Percentiles rank a stretch among this genome's conserved stretches.
Evolutionary conservation across 1,284 basidiomycete species (phyloP).

Genomic region (Cryptococcus deneoformans): DNA sequence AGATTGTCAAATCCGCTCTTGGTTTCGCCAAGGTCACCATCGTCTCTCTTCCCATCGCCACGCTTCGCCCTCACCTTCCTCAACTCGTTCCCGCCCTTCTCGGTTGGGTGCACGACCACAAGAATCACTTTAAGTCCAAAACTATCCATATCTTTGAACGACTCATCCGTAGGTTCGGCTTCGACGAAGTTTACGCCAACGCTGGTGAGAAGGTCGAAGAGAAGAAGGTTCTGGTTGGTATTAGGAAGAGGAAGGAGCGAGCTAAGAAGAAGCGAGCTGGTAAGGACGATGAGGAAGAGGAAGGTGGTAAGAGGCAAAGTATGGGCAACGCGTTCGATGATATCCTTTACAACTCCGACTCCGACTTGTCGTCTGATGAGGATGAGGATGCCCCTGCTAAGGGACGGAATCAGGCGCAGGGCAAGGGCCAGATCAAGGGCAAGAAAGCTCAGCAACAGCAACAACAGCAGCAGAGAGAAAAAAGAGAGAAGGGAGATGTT

Average conservation of each 20-base stretch:
- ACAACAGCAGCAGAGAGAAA: conserved; percentile 12
- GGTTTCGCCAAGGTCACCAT: conserved; percentile 94
- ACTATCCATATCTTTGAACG: conserved; percentile 97
- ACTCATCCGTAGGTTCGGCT: conserved; percentile 87
- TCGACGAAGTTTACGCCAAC: conserved; percentile 64
- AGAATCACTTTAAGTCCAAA: conserved; percentile 98
- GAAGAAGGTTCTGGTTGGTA: conserved; percentile 78
- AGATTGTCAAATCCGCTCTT: conserved; percentile 95
- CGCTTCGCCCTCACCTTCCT: conserved; percentile 72
- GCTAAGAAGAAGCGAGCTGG: conserved; percentile 72
- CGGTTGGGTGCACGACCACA: conserved; percentile 93
- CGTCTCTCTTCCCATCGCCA: conserved; percentile 70
- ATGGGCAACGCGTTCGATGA: conserved; percentile 92
- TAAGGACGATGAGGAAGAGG: conserved; percentile 55
- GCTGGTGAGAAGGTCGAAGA: conserved; percentile 58
- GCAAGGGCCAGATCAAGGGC: conserved; percentile 8
- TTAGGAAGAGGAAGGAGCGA: conserved; percentile 87
- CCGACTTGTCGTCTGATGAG: conserved; percentile 72
- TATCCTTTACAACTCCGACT: conserved; percentile 90
- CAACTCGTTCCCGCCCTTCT: conserved; percentile 81
- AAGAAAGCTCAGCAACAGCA: conserved; percentile 26
- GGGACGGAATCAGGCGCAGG: conserved; percentile 14
- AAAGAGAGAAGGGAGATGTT: conserved; percentile 29
- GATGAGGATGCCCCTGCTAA: conserved; percentile 57
- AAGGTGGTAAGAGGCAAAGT: conserved; percentile 52